Base-by-base conservation (phyloP, 2,329 filamentous ascomycete species). In the Sporothrix dimorphospora region DNA sequence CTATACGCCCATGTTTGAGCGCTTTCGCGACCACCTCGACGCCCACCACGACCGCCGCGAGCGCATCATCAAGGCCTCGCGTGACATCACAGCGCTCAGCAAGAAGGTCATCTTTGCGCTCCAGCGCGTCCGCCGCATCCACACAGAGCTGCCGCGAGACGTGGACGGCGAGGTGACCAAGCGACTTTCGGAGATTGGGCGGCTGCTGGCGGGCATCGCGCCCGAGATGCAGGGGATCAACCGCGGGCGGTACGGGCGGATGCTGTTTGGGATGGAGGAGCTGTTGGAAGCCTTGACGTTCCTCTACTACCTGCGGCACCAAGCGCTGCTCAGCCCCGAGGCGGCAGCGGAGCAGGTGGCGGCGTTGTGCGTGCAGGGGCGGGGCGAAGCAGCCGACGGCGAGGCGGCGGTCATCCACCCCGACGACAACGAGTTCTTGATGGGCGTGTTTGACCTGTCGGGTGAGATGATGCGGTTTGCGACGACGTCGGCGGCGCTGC, bases 391-490 rank as follows among this genome's bases (percentile, higher is more conserved):
- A 53, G n/a, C 63, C 49, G 16, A 34, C 24, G n/a, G n/a, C n/a
- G n/a, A n/a, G n/a, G n/a, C n/a, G n/a, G n/a, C n/a, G n/a, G n/a
- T n/a, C 3, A 86, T 98, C 2, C 77, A 85, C 0, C 84, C 98
- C 24, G 93, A 92, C 1, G 86, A 90, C 34, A 89, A 95, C 71
- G 96, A 99, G 81, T 98, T 97, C 79, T 83, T 97, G 72, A 91
- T 96, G 74, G 96, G 95, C 9, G 82, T 99, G 2, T 98, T 97
- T 78, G 96, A 99, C 80, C 88, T 98, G 76, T 94, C 94, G 1
- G 96, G 96, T 51, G 96, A 99, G 83, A 86, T 98, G 84, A 99
- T 99, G 96, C 89, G 94, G 40, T 98, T 98, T 81, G 94, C 94
- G 0, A 96, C 97, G 68, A 94, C 94, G 6, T 90, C 90, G 34